These are phyloP conservation scores for Berkeleyomyces rouxiae DNA, from an alignment of 2,329 filamentous ascomycete genomes.

Conservation along the genomic window DNA sequence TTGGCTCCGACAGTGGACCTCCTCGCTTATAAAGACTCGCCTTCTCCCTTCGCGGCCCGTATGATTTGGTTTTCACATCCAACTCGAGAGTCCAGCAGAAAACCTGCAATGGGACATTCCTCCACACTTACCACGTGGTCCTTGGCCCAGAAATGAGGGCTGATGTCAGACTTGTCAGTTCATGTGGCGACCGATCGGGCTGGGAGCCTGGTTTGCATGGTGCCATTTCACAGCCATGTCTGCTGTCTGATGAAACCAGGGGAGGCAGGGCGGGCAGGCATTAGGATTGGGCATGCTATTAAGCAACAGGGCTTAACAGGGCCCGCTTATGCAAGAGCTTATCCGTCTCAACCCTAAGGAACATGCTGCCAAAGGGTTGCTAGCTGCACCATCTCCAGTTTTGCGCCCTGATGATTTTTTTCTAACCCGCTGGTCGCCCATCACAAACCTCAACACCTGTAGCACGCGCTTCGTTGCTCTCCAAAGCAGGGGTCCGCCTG, in stretches of 20 bases:
- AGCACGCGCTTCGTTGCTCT: neutral
- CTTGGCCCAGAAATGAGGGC: neutral
- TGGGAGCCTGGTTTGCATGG: constrained; percentile 2
- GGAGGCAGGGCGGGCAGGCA: too few species aligned
- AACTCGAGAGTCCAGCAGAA: neutral
- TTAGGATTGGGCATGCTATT: too few species aligned
- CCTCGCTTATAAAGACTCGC: neutral
- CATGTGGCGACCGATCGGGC: neutral
- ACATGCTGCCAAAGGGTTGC: neutral
- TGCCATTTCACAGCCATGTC: constrained; percentile 4
- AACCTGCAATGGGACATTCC: neutral
- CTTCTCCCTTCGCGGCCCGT: neutral
- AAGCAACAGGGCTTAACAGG: too few species aligned
- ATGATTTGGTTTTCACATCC: neutral
- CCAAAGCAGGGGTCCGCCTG: neutral
- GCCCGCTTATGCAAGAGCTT: too few species aligned
- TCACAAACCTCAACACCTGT: neutral
- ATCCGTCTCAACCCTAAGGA: neutral
- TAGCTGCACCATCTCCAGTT: neutral
- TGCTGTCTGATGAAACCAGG: constrained; percentile 2
- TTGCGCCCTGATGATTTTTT: neutral
- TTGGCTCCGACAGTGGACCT: neutral
- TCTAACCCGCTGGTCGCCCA: neutral
- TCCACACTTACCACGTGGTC: neutral
- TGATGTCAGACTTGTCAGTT: neutral